These are phyloP conservation scores for Penicillium hordei DNA, from an alignment of 2,329 filamentous ascomycete species.

Conservation along the genomic window DNA sequence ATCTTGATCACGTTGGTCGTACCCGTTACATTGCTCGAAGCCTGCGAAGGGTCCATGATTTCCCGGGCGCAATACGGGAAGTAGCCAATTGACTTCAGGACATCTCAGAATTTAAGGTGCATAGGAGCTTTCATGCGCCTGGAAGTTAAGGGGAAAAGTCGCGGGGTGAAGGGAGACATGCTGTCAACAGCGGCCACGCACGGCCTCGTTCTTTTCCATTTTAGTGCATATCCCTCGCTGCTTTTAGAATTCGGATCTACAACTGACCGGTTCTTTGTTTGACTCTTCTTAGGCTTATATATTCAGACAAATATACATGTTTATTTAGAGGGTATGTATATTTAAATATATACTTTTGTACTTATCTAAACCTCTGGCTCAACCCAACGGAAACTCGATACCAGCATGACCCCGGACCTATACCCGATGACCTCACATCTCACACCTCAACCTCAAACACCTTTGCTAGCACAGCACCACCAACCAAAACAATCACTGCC, in stretches of 20 bases:
- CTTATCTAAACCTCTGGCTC: background rate
- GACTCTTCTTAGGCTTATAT: background rate
- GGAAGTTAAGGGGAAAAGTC: conserved; percentile 4
- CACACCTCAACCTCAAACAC: conserved; percentile 12
- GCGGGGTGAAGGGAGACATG: conserved; percentile 13
- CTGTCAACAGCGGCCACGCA: conserved; percentile 10
- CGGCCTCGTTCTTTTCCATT: conserved; percentile 10
- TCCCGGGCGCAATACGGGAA: conserved; percentile 30
- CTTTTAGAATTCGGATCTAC: conserved; percentile 2
- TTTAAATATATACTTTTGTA: too few species aligned
- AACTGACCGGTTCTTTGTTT: background rate
- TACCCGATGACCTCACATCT: conserved; percentile 1
- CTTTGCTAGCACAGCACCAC: conserved; percentile 5
- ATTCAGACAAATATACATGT: background rate
- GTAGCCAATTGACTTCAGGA: conserved; percentile 21
- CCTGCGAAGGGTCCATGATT: conserved; percentile 45
- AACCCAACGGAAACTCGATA: background rate
- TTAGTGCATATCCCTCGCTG: conserved; percentile 7
- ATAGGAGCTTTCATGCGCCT: conserved; percentile 5
- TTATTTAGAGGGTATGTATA: too few species aligned
- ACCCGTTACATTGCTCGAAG: conserved; percentile 74
- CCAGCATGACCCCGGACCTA: background rate
- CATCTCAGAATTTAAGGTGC: conserved; percentile 23
- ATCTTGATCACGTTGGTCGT: conserved; percentile 18
- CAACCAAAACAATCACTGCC: background rate